phyloP scores from a whole-genome alignment of 1,284 basidiomycete species.

The Rhodotorula sp. region DNA sequence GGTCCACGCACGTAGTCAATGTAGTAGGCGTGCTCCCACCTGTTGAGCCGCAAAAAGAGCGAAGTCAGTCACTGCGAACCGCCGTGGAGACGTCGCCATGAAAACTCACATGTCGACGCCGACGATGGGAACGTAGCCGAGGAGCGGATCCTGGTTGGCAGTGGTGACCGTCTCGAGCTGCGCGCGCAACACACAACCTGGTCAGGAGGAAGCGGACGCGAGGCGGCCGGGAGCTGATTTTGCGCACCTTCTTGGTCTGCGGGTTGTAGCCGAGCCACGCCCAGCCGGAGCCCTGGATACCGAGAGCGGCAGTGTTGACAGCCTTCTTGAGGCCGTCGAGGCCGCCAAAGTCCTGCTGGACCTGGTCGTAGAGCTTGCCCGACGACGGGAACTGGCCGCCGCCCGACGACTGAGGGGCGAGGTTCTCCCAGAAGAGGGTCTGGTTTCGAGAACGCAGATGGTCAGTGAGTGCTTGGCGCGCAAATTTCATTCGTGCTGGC shows the following conservation, averaged over 20 bases:
- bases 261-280: conserved; percentile 87
- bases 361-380: conserved; percentile 75
- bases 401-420: conserved; percentile 67
- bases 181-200: background rate
- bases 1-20: conserved; percentile 56
- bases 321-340: conserved; percentile 72
- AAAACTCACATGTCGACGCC: conserved; percentile 79
- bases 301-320: conserved; percentile 85
- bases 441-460: conserved; percentile 55
- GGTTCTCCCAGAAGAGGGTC: conserved; percentile 97
- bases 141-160: conserved; percentile 92
- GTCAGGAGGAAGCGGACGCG: background rate
- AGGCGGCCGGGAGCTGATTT: too few species aligned
- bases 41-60: background rate
- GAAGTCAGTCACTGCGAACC: background rate
- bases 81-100: background rate
- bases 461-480: background rate
- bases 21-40: conserved; percentile 61
- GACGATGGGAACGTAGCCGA: conserved; percentile 81
- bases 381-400: conserved; percentile 43
- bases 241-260: conserved; percentile 63
- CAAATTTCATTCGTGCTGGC: background rate
- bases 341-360: conserved; percentile 80
- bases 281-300: conserved; percentile 96
- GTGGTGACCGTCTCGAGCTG: conserved; percentile 60